phyloP scores from a whole-genome alignment of 108 stramenopile genomes.

The Schizochytrium sp. region DNA sequence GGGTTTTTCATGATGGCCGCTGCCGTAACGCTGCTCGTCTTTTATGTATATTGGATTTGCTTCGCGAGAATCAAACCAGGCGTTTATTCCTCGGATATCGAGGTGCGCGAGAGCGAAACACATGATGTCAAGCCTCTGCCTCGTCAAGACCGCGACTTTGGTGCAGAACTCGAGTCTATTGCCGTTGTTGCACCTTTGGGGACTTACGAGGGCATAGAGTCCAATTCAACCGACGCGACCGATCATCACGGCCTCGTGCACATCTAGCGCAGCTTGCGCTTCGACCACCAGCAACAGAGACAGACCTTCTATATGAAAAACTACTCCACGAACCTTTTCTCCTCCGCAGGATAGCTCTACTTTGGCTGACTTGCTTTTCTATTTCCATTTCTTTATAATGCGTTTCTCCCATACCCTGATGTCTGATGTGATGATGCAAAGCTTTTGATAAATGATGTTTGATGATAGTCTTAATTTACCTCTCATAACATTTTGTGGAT shows the following conservation, averaged over 20 bases:
- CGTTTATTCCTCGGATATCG: background rate
- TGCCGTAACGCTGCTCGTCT: background rate
- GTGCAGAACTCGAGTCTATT: background rate
- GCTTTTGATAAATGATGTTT: no score
- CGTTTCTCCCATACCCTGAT: no score
- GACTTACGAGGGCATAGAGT: background rate
- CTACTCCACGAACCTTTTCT: no score
- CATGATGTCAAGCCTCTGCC: background rate
- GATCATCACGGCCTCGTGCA: background rate
- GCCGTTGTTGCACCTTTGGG: background rate
- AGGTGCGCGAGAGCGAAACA: background rate
- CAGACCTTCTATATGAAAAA: no score
- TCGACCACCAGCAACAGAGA: no score
- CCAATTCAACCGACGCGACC: background rate
- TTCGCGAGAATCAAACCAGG: background rate
- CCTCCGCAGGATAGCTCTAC: no score
- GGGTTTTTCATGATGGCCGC: constrained; percentile 40
- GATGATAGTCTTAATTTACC: no score
- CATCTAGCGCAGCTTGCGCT: background rate
- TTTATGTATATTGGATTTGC: constrained; percentile 36
- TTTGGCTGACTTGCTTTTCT: no score
- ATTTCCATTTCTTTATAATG: no score
- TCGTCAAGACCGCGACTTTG: background rate
- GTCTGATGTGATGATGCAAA: no score
- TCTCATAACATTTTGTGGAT: no score